phyloP scores from a whole-genome alignment of 2,329 filamentous ascomycete species.

The Trichoderma sp. region DNA sequence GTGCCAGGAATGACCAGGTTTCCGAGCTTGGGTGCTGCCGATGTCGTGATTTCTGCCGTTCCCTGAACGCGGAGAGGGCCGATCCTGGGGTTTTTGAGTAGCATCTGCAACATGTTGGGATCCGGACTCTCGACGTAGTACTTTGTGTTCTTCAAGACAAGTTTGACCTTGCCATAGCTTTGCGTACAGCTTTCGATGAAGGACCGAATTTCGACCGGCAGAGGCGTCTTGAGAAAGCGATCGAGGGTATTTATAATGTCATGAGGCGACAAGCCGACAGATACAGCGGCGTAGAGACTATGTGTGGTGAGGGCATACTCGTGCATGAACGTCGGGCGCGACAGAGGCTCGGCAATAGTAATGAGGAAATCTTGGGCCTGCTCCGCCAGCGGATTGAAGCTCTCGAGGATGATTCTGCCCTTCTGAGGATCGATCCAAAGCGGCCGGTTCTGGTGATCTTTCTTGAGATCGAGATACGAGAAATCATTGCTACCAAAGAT shows the following conservation, averaged over 20 bases:
- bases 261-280: constrained; percentile 83
- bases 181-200: constrained; percentile 81
- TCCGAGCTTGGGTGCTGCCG: constrained; percentile 81
- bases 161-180: constrained; percentile 92
- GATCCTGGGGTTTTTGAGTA: constrained; percentile 84
- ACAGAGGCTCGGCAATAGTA: constrained; percentile 91
- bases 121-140: constrained; percentile 94
- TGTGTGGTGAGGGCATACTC: constrained; percentile 92
- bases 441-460: constrained; percentile 85
- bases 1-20: constrained; percentile 92
- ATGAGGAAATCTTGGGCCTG: constrained; percentile 94
- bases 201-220: constrained; percentile 76
- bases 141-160: constrained; percentile 91
- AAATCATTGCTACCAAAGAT: constrained; percentile 66
- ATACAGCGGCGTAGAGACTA: constrained; percentile 92
- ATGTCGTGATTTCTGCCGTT: constrained; percentile 71
- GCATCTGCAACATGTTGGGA: constrained; percentile 77
- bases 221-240: constrained; percentile 81
- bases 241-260: constrained; percentile 92
- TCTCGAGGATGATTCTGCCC: constrained; percentile 88
- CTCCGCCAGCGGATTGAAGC: constrained; percentile 83
- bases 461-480: constrained; percentile 78
- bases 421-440: constrained; percentile 90
- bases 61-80: constrained; percentile 76
- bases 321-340: constrained; percentile 85